A percentile compares a stretch with the other conserved stretches of the same genome.
Evolutionary conservation across 2,329 filamentous ascomycete species (phyloP).

Genomic region (Fusarium secorum): DNA sequence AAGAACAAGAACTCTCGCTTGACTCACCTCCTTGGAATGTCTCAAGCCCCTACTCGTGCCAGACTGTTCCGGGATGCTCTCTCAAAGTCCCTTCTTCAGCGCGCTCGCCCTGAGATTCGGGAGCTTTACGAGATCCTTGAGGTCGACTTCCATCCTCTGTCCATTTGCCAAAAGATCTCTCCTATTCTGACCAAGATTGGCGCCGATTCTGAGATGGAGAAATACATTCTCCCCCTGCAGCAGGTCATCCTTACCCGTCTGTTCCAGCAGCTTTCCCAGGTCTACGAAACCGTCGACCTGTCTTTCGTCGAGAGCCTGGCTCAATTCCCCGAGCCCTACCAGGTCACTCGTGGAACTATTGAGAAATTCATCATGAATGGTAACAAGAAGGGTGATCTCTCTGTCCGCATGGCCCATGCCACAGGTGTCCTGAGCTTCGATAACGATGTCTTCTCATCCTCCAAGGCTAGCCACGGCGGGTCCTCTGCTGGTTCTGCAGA

Average conservation of each 20-base stretch:
- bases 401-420: conserved; percentile 95
- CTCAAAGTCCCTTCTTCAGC: conserved; percentile 92
- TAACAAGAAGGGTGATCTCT: conserved; percentile 98
- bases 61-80: conserved; percentile 95
- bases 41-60: conserved; percentile 83
- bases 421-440: conserved; percentile 96
- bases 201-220: conserved; percentile 93
- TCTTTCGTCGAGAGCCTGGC: conserved; percentile 92
- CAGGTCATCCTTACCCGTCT: conserved; percentile 98
- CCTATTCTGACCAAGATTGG: conserved; percentile 95
- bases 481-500: conserved; percentile 88
- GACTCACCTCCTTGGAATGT: conserved; percentile 95
- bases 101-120: conserved; percentile 91
- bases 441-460: conserved; percentile 96
- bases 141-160: conserved; percentile 98
- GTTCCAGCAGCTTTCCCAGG: conserved; percentile 98
- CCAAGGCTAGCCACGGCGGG: conserved; percentile 88
- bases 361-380: conserved; percentile 99
- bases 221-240: conserved; percentile 93
- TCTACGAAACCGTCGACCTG: conserved; percentile 97
- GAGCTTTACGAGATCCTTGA: conserved; percentile 99
- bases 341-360: conserved; percentile 87
- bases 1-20: conserved; percentile 99
- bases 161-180: conserved; percentile 98
- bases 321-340: conserved; percentile 95